A percentile compares a stretch with the other conserved stretches of the same genome.
Conservation (phyloP, 2,329 filamentous ascomycete species). For the Penicillium brevicompactum region DNA sequence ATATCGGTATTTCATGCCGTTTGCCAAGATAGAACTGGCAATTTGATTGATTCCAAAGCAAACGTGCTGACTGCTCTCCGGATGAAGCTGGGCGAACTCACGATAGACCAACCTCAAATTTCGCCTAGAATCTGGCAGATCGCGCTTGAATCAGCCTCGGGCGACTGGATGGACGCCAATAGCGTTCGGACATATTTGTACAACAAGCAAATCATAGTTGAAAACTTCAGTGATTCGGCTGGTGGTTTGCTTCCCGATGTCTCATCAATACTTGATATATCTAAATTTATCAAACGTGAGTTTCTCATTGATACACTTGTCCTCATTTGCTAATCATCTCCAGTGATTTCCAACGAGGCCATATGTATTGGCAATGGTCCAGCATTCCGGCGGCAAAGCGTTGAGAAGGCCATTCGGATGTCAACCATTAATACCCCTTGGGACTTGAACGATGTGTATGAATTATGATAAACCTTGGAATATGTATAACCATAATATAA, state of each 20-base stretch:
- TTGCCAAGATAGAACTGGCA: slow-evolving; percentile 18
- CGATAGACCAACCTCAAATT: slow-evolving; percentile 10
- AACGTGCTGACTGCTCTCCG: slow-evolving; percentile 17
- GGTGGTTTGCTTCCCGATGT: slow-evolving; percentile 9
- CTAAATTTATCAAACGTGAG: slow-evolving; percentile 21
- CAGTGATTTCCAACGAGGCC: slow-evolving; percentile 18
- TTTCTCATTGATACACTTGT: neutral
- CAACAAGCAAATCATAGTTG: slow-evolving; percentile 17
- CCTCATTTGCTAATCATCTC: slow-evolving; percentile 8
- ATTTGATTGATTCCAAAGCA: slow-evolving; percentile 15
- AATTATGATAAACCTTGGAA: neutral
- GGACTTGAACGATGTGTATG: slow-evolving; percentile 14
- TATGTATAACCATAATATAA: neutral
- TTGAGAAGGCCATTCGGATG: slow-evolving; percentile 23
- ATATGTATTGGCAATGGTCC: slow-evolving; percentile 28
- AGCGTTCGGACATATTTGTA: slow-evolving; percentile 25
- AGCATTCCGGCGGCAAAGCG: slow-evolving; percentile 20
- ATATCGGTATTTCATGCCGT: slow-evolving; percentile 17
- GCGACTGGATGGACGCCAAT: slow-evolving; percentile 26
- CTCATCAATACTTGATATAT: slow-evolving; percentile 14
- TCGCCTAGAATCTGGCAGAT: slow-evolving; percentile 20
- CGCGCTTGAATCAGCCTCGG: slow-evolving; percentile 14
- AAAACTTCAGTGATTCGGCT: slow-evolving; percentile 11
- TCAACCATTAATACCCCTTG: slow-evolving; percentile 16
- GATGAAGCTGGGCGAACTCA: slow-evolving; percentile 10